A percentile compares a stretch with the other conserved stretches of the same genome.
Conservation (phyloP, 1,284 basidiomycete species). For the Apiotrichum akiyoshidainum region DNA sequence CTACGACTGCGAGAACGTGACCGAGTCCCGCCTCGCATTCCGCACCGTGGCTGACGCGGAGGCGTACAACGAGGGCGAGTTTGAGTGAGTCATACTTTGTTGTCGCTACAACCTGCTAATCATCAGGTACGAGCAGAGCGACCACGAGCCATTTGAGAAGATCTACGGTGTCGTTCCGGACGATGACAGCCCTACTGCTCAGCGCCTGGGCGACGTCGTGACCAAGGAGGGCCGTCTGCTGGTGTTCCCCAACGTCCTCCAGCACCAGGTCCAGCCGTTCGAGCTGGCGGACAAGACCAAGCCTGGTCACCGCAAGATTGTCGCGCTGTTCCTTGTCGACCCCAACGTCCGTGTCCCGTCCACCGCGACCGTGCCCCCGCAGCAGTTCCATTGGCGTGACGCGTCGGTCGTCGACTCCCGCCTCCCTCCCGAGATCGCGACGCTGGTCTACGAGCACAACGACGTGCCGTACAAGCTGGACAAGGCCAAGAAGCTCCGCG, state of each 20-base stretch:
- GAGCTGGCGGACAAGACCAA: constrained; percentile 6
- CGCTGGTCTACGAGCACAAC: constrained; percentile 11
- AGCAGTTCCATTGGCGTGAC: constrained; percentile 13
- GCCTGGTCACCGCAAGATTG: constrained; percentile 20
- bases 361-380: constrained; percentile 17
- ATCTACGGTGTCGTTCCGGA: constrained; percentile 2
- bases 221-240: constrained; percentile 1
- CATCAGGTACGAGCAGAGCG: constrained; percentile 8
- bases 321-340: constrained; percentile 23
- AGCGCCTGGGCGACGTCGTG: background rate
- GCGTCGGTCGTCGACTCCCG: background rate
- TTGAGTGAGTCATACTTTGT: background rate
- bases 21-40: background rate
- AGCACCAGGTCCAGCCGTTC: constrained; percentile 1
- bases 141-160: constrained; percentile 6
- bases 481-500: constrained; percentile 14
- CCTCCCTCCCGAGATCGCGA: constrained; percentile 11
- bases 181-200: background rate
- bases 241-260: constrained; percentile 7
- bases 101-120: no score
- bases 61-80: background rate
- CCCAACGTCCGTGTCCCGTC: constrained; percentile 10
- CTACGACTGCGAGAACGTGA: constrained; percentile 6
- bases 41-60: constrained; percentile 1
- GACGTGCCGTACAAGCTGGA: constrained; percentile 8